Percentiles rank a stretch among this genome's conserved stretches.
phyloP scores from a whole-genome alignment of 2,329 filamentous ascomycete genomes.

The Talaromyces piceae region DNA sequence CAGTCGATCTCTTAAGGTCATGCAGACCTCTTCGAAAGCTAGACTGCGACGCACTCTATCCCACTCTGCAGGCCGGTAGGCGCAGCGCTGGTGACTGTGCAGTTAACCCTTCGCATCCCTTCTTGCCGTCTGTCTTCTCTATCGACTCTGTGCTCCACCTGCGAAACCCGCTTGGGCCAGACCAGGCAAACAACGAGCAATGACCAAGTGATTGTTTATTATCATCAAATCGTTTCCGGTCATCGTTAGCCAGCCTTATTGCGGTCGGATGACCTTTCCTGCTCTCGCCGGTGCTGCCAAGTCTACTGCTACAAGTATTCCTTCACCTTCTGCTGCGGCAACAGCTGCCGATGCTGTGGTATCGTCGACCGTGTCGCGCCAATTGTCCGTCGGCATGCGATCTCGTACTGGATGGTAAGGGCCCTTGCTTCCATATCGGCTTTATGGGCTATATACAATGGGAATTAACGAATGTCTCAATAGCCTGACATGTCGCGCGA shows the following conservation, averaged over 20 bases:
- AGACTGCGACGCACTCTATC: neutral
- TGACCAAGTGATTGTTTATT: neutral
- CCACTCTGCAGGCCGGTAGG: neutral
- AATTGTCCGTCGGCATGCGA: constrained; percentile 28
- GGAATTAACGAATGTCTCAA: neutral
- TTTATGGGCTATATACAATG: neutral
- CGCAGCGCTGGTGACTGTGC: neutral
- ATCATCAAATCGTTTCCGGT: no score
- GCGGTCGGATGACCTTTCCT: neutral
- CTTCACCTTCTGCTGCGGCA: neutral
- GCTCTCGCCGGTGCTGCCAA: neutral
- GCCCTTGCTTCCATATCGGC: neutral
- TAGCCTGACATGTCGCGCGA: constrained; percentile 50
- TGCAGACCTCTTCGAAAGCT: neutral
- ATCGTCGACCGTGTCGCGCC: constrained; percentile 1
- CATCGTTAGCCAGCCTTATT: neutral
- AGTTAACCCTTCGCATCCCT: no score
- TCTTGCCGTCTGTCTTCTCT: neutral
- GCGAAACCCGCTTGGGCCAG: neutral
- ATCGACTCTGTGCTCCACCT: neutral
- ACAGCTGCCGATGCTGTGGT: constrained; percentile 5
- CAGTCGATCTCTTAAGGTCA: neutral
- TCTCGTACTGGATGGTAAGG: constrained; percentile 38
- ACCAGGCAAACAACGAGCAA: neutral
- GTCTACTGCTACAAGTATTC: neutral